These are phyloP conservation scores for Annulohypoxylon truncatum DNA, from an alignment of 2,329 filamentous ascomycete genomes.

Conservation along the genomic window DNA sequence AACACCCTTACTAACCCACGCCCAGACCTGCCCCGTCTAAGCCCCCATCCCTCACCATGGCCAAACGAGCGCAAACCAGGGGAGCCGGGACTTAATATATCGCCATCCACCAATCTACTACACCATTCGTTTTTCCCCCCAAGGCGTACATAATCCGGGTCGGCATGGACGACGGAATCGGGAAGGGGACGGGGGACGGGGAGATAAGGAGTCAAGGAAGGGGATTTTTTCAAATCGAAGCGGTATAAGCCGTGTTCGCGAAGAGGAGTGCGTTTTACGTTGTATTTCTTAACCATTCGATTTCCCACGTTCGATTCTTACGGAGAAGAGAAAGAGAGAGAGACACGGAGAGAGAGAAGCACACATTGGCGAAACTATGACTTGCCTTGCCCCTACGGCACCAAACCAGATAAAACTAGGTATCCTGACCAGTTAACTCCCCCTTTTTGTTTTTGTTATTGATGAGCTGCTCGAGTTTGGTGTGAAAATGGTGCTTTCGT, in stretches of 20 bases:
- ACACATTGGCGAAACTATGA: constrained; percentile 3
- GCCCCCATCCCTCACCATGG: not conserved
- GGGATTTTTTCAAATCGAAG: too few species aligned
- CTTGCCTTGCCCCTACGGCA: constrained; percentile 18
- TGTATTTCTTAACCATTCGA: not conserved
- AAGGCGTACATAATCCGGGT: not conserved
- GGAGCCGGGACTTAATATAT: constrained; percentile 3
- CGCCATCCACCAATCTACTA: not conserved
- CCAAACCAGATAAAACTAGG: not conserved
- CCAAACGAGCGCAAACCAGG: not conserved
- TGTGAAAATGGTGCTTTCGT: not conserved
- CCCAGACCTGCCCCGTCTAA: constrained; percentile 40
- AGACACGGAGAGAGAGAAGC: not conserved
- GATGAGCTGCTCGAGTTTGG: not conserved
- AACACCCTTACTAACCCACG: not conserved
- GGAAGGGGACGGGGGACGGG: not conserved
- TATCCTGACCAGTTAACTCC: constrained; percentile 2
- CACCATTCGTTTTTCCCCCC: constrained; percentile 21
- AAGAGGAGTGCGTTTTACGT: constrained; percentile 16
- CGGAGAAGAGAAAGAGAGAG: not conserved
- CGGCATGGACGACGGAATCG: not conserved
- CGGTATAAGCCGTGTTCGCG: not conserved
- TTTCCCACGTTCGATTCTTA: not conserved
- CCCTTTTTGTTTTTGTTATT: not conserved
- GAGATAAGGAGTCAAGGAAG: not conserved